phyloP scores from a whole-genome alignment of 257 asterid species.

The Capsicum baccatum region DNA sequence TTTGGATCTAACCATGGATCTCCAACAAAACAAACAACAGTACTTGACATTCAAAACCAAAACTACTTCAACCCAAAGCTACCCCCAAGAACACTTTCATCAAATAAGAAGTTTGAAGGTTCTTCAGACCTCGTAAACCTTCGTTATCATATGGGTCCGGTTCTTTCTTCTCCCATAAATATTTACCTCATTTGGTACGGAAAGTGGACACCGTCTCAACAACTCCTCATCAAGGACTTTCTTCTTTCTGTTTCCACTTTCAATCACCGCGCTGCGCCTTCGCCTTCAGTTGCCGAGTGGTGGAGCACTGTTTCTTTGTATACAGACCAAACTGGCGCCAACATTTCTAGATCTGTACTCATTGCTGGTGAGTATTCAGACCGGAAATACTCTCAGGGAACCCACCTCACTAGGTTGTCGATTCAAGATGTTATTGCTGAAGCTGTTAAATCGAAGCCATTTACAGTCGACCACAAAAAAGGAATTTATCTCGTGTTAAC shows the following conservation, averaged over 20 bases:
- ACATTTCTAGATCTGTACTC: constrained; percentile 65
- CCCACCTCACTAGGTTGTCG: constrained; percentile 66
- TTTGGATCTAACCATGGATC: background rate
- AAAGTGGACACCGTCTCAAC: constrained; percentile 64
- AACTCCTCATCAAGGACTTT: constrained; percentile 78
- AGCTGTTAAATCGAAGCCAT: constrained; percentile 76
- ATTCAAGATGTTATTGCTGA: constrained; percentile 73
- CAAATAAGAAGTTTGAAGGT: constrained; percentile 80
- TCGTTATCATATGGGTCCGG: constrained; percentile 98
- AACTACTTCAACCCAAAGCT: constrained; percentile 54
- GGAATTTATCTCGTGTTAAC: constrained; percentile 87
- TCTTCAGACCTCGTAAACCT: constrained; percentile 76
- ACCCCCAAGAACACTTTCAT: constrained; percentile 51
- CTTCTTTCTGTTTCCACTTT: constrained; percentile 68
- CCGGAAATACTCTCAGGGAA: constrained; percentile 65
- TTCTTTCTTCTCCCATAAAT: constrained; percentile 85
- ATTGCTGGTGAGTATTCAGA: constrained; percentile 85
- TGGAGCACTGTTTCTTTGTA: constrained; percentile 82
- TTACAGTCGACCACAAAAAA: constrained; percentile 78
- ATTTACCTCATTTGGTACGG: constrained; percentile 94
- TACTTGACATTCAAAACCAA: constrained; percentile 2
- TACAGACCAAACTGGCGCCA: constrained; percentile 88
- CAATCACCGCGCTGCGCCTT: constrained; percentile 54
- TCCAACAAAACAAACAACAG: background rate
- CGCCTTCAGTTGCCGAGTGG: constrained; percentile 89